A percentile compares a stretch with the other conserved stretches of the same genome.
Evolutionary conservation across 2,329 filamentous ascomycete species (phyloP).

Genomic region (Dothistroma septosporum): DNA sequence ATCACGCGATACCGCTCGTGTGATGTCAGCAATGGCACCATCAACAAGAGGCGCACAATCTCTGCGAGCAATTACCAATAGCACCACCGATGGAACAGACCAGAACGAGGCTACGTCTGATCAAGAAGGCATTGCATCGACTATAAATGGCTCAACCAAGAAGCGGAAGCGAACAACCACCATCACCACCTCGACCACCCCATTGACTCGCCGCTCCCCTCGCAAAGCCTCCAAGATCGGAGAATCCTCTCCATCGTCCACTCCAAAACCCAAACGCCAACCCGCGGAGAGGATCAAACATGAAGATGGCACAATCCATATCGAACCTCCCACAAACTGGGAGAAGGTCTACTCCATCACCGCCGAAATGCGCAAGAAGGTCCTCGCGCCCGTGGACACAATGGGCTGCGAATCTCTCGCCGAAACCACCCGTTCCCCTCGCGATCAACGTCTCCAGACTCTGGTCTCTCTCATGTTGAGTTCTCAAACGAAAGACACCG

Average conservation of each 20-base stretch:
- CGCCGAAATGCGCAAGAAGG: constrained; percentile 70
- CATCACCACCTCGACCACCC: constrained; percentile 10
- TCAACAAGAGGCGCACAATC: constrained; percentile 19
- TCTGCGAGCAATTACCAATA: constrained; percentile 20
- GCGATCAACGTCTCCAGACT: constrained; percentile 75
- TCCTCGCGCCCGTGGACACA: constrained; percentile 82
- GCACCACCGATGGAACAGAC: constrained; percentile 2
- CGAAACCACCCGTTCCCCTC: constrained; percentile 45
- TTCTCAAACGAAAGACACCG: constrained; percentile 89
- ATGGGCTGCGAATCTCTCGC: constrained; percentile 90
- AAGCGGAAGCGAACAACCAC: constrained; percentile 26
- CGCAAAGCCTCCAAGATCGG: constrained; percentile 27
- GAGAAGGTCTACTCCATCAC: constrained; percentile 73
- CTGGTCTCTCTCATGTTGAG: constrained; percentile 85
- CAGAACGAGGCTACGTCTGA: constrained; percentile 14
- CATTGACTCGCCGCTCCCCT: constrained; percentile 25
- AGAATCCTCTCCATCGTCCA: constrained; percentile 1
- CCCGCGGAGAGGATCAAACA: constrained; percentile 36
- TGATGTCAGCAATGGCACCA: constrained; percentile 18
- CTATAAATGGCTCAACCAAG: constrained; percentile 10
- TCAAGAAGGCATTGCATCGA: constrained; percentile 7
- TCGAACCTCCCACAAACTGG: constrained; percentile 70
- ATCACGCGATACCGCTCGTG: constrained; percentile 25
- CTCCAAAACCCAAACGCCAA: constrained; percentile 23
- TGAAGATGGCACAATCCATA: constrained; percentile 25